Evolutionary conservation across 148 eudicot species (phyloP).

Genomic region (Fagopyrum tataricum): DNA sequence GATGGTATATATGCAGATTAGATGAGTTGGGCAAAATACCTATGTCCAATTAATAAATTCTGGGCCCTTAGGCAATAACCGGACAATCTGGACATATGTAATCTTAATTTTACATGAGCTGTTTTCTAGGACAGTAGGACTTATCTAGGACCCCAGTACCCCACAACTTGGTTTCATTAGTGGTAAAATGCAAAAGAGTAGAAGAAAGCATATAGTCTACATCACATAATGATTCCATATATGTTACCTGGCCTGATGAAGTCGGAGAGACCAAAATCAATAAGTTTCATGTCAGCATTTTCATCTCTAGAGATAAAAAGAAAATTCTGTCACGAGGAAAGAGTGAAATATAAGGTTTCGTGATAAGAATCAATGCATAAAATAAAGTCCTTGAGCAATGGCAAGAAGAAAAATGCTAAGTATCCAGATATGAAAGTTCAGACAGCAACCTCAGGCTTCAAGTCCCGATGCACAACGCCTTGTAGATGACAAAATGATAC

Average conservation of each 20-base stretch:
- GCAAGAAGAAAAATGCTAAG: not conserved
- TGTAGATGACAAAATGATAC: conserved; percentile 73
- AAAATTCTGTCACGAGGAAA: conserved; percentile 42
- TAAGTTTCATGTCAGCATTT: conserved; percentile 66
- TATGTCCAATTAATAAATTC: not conserved
- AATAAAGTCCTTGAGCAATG: not conserved
- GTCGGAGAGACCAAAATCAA: conserved; percentile 77
- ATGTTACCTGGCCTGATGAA: conserved; percentile 51
- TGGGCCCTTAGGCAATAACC: not conserved
- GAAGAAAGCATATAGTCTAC: not conserved
- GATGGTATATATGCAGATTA: not conserved
- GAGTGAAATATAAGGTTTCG: not conserved
- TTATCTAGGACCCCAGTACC: not conserved
- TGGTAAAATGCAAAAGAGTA: not conserved
- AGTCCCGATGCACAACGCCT: conserved; percentile 75
- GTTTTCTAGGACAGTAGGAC: not conserved
- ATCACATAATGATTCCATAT: not conserved
- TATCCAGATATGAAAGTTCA: conserved; percentile 15
- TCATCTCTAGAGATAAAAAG: conserved; percentile 55
- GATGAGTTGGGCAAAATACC: not conserved
- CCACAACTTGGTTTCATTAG: not conserved
- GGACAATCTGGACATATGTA: not conserved
- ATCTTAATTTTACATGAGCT: not conserved
- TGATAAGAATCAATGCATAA: not conserved
- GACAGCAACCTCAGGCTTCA: conserved; percentile 60